Evolutionary conservation across 495 filamentous ascomycete genomes (phyloP).

Genomic region (Podospora appendiculata): DNA sequence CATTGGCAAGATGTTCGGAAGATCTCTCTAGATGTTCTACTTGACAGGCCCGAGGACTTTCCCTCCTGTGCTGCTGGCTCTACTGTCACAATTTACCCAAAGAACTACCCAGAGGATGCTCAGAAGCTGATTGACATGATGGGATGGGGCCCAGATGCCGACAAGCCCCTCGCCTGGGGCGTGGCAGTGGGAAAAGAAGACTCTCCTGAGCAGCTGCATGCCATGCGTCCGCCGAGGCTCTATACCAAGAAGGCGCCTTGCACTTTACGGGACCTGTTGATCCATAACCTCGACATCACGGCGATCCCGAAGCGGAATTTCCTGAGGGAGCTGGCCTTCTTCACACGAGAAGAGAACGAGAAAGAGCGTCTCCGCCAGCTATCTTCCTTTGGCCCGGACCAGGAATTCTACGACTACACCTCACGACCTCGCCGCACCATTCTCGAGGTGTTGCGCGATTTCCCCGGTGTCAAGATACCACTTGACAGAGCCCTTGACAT

Average conservation of each 20-base stretch:
- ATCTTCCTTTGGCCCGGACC: conserved; percentile 62
- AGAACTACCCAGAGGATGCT: conserved; percentile 77
- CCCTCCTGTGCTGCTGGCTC: conserved; percentile 58
- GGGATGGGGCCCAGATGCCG: conserved; percentile 63
- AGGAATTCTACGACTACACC: conserved; percentile 94
- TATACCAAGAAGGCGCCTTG: neutral
- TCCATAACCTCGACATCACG: conserved; percentile 77
- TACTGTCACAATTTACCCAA: conserved; percentile 70
- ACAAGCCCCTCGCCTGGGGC: conserved; percentile 34
- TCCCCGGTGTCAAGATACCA: conserved; percentile 74
- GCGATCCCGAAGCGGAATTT: conserved; percentile 83
- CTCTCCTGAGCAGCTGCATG: neutral
- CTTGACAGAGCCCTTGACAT: conserved; percentile 60
- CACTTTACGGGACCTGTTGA: conserved; percentile 70
- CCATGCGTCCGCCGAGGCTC: conserved; percentile 3
- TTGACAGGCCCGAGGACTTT: neutral
- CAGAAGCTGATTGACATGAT: conserved; percentile 64
- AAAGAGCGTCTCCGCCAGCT: conserved; percentile 80
- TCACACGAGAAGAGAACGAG: conserved; percentile 62
- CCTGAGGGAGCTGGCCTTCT: conserved; percentile 66
- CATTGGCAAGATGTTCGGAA: conserved; percentile 96
- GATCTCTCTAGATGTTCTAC: conserved; percentile 47
- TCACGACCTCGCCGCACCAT: conserved; percentile 86
- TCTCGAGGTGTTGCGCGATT: conserved; percentile 85
- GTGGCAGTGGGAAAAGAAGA: neutral